phyloP scores from a whole-genome alignment of 805 yeast genomes.

The Metschnikowia koreensis region DNA sequence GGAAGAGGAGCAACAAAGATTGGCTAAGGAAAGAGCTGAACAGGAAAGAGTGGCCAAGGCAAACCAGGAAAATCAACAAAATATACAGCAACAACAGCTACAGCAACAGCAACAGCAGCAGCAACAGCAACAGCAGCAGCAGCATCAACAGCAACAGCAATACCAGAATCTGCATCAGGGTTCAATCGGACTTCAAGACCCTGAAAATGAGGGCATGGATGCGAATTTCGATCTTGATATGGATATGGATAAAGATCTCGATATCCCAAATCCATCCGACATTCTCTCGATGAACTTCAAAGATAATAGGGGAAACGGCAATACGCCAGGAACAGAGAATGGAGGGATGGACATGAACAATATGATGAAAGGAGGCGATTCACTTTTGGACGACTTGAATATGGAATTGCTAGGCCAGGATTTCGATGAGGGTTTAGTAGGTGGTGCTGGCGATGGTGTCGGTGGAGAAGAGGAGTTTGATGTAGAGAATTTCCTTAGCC shows the following conservation, averaged over 20 bases:
- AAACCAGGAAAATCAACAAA: conserved; percentile 13
- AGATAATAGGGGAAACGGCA: conserved; percentile 8
- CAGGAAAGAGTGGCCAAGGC: conserved; percentile 12
- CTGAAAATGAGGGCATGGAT: conserved; percentile 18
- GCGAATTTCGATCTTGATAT: conserved; percentile 30
- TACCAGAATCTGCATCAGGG: not conserved
- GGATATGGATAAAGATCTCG: conserved; percentile 19
- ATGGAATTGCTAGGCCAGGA: conserved; percentile 40
- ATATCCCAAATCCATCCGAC: conserved; percentile 33
- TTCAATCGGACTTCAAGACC: not conserved
- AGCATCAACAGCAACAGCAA: not conserved
- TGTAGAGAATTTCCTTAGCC: conserved; percentile 44
- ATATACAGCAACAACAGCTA: conserved; percentile 5
- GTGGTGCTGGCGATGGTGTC: conserved; percentile 5
- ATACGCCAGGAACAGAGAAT: not conserved
- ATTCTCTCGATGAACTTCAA: conserved; percentile 29
- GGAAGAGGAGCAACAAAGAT: conserved; percentile 16
- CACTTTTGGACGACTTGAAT: conserved; percentile 42
- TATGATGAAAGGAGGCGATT: conserved; percentile 38
- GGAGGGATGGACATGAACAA: conserved; percentile 23
- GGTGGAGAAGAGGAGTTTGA: conserved; percentile 42
- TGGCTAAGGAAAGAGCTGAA: conserved; percentile 11
- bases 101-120: not conserved
- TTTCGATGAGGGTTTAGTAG: conserved; percentile 22
- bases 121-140: conserved; percentile 3